phyloP scores from a whole-genome alignment of 768 basidiomycete species.

The Amanita exitialis region DNA sequence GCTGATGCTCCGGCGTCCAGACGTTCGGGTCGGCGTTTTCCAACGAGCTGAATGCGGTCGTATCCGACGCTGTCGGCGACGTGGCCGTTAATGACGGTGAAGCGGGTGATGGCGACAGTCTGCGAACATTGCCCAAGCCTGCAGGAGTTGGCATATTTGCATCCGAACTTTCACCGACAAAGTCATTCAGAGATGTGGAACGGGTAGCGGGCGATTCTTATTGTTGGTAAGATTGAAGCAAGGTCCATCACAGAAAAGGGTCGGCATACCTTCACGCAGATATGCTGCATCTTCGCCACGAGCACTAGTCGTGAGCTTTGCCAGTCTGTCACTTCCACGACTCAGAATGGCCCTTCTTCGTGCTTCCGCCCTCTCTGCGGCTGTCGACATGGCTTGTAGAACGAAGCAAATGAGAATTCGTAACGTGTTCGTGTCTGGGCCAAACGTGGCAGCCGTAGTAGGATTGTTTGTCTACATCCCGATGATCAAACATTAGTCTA shows the following conservation, averaged over 20 bases:
- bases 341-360: conserved; percentile 67
- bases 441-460: neutral
- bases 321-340: conserved; percentile 63
- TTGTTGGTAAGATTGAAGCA: no score
- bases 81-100: conserved; percentile 11
- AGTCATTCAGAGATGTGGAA: conserved; percentile 20
- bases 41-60: conserved; percentile 15
- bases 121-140: conserved; percentile 9
- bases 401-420: no score
- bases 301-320: conserved; percentile 66
- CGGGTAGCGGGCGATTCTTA: conserved; percentile 29
- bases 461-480: no score
- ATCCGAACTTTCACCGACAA: conserved; percentile 31
- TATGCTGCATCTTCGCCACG: conserved; percentile 60
- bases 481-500: neutral
- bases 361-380: conserved; percentile 68
- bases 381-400: conserved; percentile 22
- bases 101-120: conserved; percentile 19
- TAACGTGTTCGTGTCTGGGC: no score
- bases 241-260: conserved; percentile 2
- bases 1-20: conserved; percentile 64
- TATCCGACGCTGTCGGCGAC: conserved; percentile 8
- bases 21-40: conserved; percentile 35
- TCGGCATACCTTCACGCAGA: conserved; percentile 36
- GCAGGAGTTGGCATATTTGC: conserved; percentile 26